These are phyloP conservation scores for Sphagnum tenellum DNA, from an alignment of 225 moss, liverwort and hornwort species.

Conservation along the genomic window DNA sequence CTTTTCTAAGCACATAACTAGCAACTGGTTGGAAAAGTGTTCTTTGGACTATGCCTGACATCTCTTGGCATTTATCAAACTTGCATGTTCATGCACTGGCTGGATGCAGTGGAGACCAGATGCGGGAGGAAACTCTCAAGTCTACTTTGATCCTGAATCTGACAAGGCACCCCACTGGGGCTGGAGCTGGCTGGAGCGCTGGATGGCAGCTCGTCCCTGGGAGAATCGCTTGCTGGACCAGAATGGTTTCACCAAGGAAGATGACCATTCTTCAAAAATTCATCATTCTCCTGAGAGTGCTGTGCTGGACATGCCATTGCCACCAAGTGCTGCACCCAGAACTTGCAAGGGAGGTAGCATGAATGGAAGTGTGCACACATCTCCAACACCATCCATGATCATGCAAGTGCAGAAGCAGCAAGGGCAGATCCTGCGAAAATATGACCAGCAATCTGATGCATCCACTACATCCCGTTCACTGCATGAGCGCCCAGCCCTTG, in stretches of 20 bases:
- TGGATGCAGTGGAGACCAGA: slow-evolving; percentile 62
- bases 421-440: not conserved
- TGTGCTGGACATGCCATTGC: too few species aligned
- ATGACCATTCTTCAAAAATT: not conserved
- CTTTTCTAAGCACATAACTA: too few species aligned
- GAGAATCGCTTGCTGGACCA: slow-evolving; percentile 55
- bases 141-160: slow-evolving; percentile 63
- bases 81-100: not conserved
- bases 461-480: slow-evolving; percentile 11
- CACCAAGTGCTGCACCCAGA: too few species aligned
- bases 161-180: slow-evolving; percentile 80
- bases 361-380: slow-evolving; percentile 12
- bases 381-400: slow-evolving; percentile 14
- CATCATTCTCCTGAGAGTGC: too few species aligned
- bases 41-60: too few species aligned
- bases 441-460: not conserved
- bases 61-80: too few species aligned
- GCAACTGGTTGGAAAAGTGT: too few species aligned
- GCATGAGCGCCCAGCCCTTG: slow-evolving; percentile 13
- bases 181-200: slow-evolving; percentile 94
- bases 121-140: slow-evolving; percentile 23
- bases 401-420: not conserved
- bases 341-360: slow-evolving; percentile 10
- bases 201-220: slow-evolving; percentile 95
- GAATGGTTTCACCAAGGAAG: slow-evolving; percentile 5